These are phyloP conservation scores for Russula brevipes DNA, from an alignment of 768 basidiomycete species.

Conservation along the genomic window DNA sequence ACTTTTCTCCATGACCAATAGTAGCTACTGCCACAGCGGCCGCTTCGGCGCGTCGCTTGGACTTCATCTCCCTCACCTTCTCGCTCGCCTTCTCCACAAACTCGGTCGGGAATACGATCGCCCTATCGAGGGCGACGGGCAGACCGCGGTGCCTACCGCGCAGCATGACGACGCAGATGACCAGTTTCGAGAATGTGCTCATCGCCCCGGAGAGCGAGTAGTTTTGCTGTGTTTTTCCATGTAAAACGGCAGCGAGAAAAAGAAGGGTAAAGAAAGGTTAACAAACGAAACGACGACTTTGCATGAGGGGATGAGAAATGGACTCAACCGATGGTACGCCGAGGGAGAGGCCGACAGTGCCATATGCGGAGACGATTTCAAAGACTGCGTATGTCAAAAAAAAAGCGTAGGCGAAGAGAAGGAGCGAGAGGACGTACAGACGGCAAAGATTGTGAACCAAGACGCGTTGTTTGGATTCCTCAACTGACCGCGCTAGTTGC, in stretches of 20 bases:
- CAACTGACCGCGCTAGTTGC: conserved; percentile 30
- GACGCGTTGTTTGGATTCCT: conserved; percentile 29
- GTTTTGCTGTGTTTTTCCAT: not conserved
- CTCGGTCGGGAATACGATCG: conserved; percentile 28
- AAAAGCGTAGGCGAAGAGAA: conserved; percentile 29
- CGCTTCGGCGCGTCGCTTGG: not conserved
- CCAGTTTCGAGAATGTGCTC: conserved; percentile 61
- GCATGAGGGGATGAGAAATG: not conserved
- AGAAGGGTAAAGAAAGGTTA: no score
- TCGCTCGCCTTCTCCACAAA: conserved; percentile 12
- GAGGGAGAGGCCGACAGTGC: conserved; percentile 41
- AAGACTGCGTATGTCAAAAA: conserved; percentile 14
- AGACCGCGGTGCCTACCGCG: conserved; percentile 69
- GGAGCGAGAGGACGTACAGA: conserved; percentile 27
- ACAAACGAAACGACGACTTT: conserved; percentile 41
- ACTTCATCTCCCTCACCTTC: conserved; percentile 9
- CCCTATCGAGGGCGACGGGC: conserved; percentile 62
- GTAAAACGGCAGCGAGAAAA: not conserved
- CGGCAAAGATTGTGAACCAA: conserved; percentile 41
- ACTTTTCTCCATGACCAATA: not conserved
- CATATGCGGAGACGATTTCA: conserved; percentile 25
- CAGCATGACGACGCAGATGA: conserved; percentile 72
- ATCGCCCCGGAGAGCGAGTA: conserved; percentile 57
- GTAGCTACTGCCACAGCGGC: not conserved
- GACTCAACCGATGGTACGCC: conserved; percentile 37